These are phyloP conservation scores for Pseudohalonectria lignicola DNA, from an alignment of 2,329 filamentous ascomycete species.

Conservation along the genomic window DNA sequence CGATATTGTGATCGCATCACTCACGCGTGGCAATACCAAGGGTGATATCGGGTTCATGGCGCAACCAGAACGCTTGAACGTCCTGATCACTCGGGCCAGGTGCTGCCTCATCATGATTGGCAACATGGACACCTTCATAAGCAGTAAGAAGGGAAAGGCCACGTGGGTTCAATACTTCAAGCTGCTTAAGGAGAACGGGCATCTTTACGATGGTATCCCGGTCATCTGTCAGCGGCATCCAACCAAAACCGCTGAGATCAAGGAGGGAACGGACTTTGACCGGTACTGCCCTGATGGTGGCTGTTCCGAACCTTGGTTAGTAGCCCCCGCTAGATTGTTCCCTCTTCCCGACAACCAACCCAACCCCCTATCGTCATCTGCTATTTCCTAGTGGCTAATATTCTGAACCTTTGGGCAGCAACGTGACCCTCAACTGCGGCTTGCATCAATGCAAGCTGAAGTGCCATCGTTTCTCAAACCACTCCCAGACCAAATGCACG, in stretches of 20 bases:
- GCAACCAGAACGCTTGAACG: constrained; percentile 56
- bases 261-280: constrained; percentile 46
- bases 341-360: too few relatives aligned
- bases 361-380: background rate
- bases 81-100: constrained; percentile 56
- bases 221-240: constrained; percentile 51
- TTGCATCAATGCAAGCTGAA: constrained; percentile 44
- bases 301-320: constrained; percentile 52
- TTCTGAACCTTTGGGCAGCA: constrained; percentile 48
- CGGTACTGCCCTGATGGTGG: constrained; percentile 57
- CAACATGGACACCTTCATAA: constrained; percentile 55
- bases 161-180: constrained; percentile 50
- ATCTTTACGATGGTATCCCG: constrained; percentile 49
- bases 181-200: constrained; percentile 34
- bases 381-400: constrained; percentile 57
- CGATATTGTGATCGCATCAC: constrained; percentile 57
- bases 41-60: constrained; percentile 63
- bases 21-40: constrained; percentile 53
- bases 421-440: constrained; percentile 39
- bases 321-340: constrained; percentile 6
- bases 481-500: constrained; percentile 32
- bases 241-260: constrained; percentile 31
- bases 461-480: constrained; percentile 53
- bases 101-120: constrained; percentile 59
- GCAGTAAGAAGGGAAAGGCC: constrained; percentile 41